phyloP scores from a whole-genome alignment of 2,329 filamentous ascomycete genomes.

The Talaromyces sp. region DNA sequence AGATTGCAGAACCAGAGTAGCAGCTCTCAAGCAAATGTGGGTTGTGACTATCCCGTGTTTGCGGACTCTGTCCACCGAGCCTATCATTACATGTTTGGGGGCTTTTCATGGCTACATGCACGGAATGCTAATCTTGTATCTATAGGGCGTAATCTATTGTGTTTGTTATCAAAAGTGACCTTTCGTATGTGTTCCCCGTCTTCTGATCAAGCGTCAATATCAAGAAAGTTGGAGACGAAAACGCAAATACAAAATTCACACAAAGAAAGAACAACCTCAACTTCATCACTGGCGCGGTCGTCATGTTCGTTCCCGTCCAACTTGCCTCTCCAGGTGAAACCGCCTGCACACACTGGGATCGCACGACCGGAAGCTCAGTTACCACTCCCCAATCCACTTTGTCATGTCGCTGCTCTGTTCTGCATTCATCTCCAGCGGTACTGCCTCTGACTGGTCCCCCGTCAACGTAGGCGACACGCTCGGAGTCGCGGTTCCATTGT shows the following conservation, averaged over 20 bases:
- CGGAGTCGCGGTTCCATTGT: slow-evolving; percentile 42
- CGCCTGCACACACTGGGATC: slow-evolving; percentile 29
- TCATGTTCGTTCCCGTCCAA: slow-evolving; percentile 44
- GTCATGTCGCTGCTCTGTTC: slow-evolving; percentile 44
- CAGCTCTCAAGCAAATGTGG: slow-evolving; percentile 37
- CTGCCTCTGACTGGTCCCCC: slow-evolving; percentile 41
- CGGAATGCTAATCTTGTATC: slow-evolving; percentile 42
- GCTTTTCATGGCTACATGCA: slow-evolving; percentile 45
- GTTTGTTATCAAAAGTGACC: slow-evolving; percentile 41
- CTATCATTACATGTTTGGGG: slow-evolving; percentile 40
- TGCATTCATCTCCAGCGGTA: slow-evolving; percentile 42
- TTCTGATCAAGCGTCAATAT: neutral
- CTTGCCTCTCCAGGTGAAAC: slow-evolving; percentile 40
- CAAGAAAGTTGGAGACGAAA: neutral
- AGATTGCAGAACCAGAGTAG: slow-evolving; percentile 34
- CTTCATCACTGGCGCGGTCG: slow-evolving; percentile 26
- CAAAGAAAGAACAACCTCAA: slow-evolving; percentile 24
- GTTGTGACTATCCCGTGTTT: slow-evolving; percentile 45
- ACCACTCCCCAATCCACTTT: slow-evolving; percentile 40
- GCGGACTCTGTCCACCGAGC: slow-evolving; percentile 43
- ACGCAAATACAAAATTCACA: neutral
- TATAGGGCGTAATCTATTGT: slow-evolving; percentile 45
- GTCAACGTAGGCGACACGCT: slow-evolving; percentile 40
- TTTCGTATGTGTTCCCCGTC: slow-evolving; percentile 39
- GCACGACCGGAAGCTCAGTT: slow-evolving; percentile 44